Evolutionary conservation across 164 flowering plant genomes (phyloP).

Genomic region (Macadamia integrifolia): DNA sequence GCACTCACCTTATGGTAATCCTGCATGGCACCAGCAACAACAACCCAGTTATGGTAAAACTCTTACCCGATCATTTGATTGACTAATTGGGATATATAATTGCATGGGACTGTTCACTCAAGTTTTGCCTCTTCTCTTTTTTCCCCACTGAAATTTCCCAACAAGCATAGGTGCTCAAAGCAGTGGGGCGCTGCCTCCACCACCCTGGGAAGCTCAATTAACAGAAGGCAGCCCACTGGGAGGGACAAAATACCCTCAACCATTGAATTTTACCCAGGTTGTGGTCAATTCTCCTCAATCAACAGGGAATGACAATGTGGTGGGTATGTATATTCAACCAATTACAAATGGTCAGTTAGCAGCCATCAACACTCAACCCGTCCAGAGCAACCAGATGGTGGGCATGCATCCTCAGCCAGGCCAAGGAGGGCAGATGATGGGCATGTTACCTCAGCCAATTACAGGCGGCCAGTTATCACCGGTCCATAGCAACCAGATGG

Average conservation of each 20-base stretch:
- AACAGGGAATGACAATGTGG: constrained; percentile 21
- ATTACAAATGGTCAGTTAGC: constrained; percentile 22
- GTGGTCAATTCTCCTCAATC: constrained; percentile 33
- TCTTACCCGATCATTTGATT: not conserved
- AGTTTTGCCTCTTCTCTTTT: not conserved
- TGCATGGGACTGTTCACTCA: not conserved
- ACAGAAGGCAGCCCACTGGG: constrained; percentile 12
- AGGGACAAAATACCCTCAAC: constrained; percentile 32
- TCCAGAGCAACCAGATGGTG: constrained; percentile 26
- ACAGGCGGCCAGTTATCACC: constrained; percentile 28
- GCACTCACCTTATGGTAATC: constrained; percentile 32
- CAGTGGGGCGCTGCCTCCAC: constrained; percentile 66
- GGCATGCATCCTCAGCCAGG: constrained; percentile 19
- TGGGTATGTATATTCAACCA: constrained; percentile 38
- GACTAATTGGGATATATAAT: not conserved
- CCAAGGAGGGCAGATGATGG: constrained; percentile 29
- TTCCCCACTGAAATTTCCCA: not conserved
- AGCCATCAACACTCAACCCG: constrained; percentile 38
- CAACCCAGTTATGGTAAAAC: constrained; percentile 31
- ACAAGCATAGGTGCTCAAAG: constrained; percentile 40
- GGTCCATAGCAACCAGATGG: constrained; percentile 24
- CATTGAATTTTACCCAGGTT: constrained; percentile 36
- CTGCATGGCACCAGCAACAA: constrained; percentile 60
- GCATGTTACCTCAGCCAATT: constrained; percentile 33
- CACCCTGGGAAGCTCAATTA: constrained; percentile 90